These are phyloP conservation scores for Solanum paucissectum DNA, from an alignment of 257 asterid genomes.

Conservation along the genomic window DNA sequence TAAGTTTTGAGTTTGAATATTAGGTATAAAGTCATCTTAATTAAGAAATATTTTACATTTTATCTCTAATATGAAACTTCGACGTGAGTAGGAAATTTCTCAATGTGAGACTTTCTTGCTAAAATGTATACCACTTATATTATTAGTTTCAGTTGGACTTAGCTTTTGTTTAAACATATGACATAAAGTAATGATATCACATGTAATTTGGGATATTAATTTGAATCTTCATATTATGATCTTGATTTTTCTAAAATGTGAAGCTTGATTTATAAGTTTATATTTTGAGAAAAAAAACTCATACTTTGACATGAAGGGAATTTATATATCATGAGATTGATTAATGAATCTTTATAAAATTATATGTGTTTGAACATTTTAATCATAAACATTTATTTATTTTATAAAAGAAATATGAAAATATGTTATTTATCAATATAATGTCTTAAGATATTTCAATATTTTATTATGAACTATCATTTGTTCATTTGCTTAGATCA, in stretches of 20 bases:
- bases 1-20: not conserved
- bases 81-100: accelerated
- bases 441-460: no score
- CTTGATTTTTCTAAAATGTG: accelerated
- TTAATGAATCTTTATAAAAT: no score
- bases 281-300: no score
- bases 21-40: not conserved
- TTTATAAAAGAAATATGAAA: no score
- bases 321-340: not conserved
- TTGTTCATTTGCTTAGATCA: not conserved
- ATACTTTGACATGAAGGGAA: not conserved
- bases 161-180: not conserved
- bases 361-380: no score
- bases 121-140: not conserved
- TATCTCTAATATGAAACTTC: not conserved
- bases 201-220: no score
- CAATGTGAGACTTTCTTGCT: not conserved
- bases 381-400: no score
- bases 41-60: not conserved
- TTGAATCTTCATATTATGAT: no score
- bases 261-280: not conserved
- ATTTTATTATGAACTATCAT: no score
- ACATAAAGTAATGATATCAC: not conserved
- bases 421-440: no score
- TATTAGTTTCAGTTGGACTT: not conserved